Conservation (phyloP, 371 early-diverging fungal genomes). For the Choanephora cucurbitarum region DNA sequence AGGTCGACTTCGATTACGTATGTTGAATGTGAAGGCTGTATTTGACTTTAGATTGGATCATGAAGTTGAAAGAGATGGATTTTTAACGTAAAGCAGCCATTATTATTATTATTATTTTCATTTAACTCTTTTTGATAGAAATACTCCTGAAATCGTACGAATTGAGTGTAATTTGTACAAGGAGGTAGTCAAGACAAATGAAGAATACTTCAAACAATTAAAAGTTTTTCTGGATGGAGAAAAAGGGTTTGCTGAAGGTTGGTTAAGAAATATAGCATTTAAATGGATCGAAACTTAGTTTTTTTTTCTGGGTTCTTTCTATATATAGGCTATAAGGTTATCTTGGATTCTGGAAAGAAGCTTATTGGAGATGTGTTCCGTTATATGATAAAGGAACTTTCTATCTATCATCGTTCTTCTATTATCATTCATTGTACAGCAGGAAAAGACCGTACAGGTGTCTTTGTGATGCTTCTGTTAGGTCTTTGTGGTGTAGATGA, state of each 20-base stretch:
- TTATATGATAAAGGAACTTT: constrained; percentile 21
- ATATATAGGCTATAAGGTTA: constrained; percentile 15
- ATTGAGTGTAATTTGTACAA: constrained; percentile 19
- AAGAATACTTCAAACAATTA: constrained; percentile 10
- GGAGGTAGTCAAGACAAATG: constrained; percentile 12
- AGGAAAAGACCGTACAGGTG: constrained; percentile 87
- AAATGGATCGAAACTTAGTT: no score
- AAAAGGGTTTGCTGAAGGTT: constrained; percentile 27
- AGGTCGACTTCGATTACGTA: constrained; percentile 44
- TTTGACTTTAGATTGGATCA: constrained; percentile 63
- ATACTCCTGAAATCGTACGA: constrained; percentile 16
- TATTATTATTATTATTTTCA: no score
- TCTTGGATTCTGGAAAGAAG: constrained; percentile 24
- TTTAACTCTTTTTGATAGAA: no score
- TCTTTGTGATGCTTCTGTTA: constrained; percentile 69
- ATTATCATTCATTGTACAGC: constrained; percentile 82
- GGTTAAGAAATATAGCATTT: not conserved
- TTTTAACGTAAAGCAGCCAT: constrained; percentile 37
- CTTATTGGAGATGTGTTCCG: constrained; percentile 23
- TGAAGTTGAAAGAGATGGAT: constrained; percentile 52
- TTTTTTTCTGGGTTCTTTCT: no score
- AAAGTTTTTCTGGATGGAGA: constrained; percentile 22
- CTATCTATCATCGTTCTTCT: constrained; percentile 23
- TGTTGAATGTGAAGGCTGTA: constrained; percentile 52
- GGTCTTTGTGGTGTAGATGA: constrained; percentile 72